phyloP scores from a whole-genome alignment of 192 early-diverging fungal species.

The Rhizoclosmatium sp. region DNA sequence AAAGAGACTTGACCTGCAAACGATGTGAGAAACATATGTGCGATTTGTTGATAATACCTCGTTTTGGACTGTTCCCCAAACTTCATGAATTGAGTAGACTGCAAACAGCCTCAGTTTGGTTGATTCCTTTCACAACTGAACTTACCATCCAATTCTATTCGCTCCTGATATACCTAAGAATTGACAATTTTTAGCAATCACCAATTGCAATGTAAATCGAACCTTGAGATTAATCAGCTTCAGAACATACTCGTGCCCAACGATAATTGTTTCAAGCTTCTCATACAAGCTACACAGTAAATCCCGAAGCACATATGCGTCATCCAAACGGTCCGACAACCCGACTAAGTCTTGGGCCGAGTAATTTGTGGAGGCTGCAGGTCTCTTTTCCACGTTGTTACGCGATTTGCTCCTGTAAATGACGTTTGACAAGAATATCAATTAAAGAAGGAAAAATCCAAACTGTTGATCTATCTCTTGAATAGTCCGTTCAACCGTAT shows the following conservation, averaged over 20 bases:
- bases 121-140: not conserved
- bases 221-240: constrained; percentile 31
- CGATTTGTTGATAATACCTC: constrained; percentile 38
- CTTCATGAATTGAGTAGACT: constrained; percentile 58
- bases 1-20: constrained; percentile 54
- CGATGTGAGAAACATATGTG: not conserved
- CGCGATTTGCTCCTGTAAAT: not conserved
- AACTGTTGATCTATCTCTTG: constrained; percentile 58
- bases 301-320: constrained; percentile 37
- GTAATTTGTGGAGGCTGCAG: not conserved
- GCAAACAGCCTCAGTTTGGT: not conserved
- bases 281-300: constrained; percentile 47
- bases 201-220: not conserved
- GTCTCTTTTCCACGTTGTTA: not conserved
- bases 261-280: constrained; percentile 50
- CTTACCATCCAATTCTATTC: not conserved
- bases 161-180: not conserved
- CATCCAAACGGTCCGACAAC: constrained; percentile 19
- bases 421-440: not conserved
- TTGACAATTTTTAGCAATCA: not conserved
- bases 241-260: constrained; percentile 47
- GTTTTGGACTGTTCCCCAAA: constrained; percentile 60
- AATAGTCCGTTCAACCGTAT: constrained; percentile 61
- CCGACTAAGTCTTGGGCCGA: constrained; percentile 43
- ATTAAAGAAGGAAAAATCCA: not conserved